A percentile compares a stretch with the other conserved stretches of the same genome.
Conservation (phyloP, 2,329 filamentous ascomycete species). For the Dendrostoma leiphaemia region DNA sequence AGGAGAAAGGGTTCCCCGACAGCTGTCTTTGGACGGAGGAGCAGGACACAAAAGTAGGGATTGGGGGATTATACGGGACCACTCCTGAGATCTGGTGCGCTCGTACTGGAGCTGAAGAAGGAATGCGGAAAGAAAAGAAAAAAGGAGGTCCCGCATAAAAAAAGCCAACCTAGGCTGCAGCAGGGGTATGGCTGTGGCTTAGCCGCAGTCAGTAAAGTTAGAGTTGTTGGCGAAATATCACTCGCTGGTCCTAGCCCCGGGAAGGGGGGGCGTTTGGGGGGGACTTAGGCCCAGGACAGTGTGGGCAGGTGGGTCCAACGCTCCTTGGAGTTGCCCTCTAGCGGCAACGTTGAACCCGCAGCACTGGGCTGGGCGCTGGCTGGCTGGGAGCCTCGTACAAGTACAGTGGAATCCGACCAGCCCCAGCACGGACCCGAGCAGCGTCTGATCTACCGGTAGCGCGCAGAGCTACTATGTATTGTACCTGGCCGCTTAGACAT, state of each 20-base stretch:
- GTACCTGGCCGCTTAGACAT: too few relatives aligned
- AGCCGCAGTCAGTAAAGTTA: slow-evolving; percentile 7
- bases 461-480: too few relatives aligned
- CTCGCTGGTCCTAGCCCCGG: neutral
- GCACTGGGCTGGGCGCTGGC: neutral
- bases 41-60: neutral
- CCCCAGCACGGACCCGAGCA: too few relatives aligned
- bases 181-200: slow-evolving; percentile 11
- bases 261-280: too few relatives aligned
- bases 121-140: neutral
- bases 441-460: too few relatives aligned
- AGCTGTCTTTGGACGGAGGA: neutral
- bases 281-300: too few relatives aligned
- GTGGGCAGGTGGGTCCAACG: too few relatives aligned
- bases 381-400: too few relatives aligned
- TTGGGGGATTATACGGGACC: neutral
- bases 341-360: neutral
- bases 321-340: too few relatives aligned
- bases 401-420: too few relatives aligned
- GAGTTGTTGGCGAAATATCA: neutral
- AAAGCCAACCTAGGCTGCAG: slow-evolving; percentile 7
- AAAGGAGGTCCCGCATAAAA: slow-evolving; percentile 18
- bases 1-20: neutral
- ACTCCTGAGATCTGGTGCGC: neutral
- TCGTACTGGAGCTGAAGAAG: neutral